Conservation (phyloP, 495 filamentous ascomycete genomes). For the Penicillium salamii region DNA sequence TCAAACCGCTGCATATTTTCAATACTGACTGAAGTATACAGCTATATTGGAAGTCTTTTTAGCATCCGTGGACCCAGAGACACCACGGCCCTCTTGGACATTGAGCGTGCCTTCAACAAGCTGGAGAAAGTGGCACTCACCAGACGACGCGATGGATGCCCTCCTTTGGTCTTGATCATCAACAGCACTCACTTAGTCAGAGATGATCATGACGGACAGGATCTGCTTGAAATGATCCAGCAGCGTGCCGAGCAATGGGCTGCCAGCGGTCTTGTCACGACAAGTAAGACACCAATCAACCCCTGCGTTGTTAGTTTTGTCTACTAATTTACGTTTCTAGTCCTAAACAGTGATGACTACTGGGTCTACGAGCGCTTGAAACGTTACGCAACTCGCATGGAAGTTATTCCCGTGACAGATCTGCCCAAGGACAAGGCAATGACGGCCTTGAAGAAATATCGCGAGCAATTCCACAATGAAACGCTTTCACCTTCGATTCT, state of each 20-base stretch:
- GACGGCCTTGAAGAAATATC: slow-evolving; percentile 69
- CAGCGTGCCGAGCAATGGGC: slow-evolving; percentile 96
- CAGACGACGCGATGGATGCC: slow-evolving; percentile 54
- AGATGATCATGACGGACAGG: slow-evolving; percentile 86
- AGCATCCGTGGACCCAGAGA: slow-evolving; percentile 91
- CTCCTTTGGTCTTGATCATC: slow-evolving; percentile 80
- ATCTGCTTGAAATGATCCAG: slow-evolving; percentile 91
- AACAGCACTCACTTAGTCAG: slow-evolving; percentile 87
- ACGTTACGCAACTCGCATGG: slow-evolving; percentile 86
- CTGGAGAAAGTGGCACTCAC: slow-evolving; percentile 87
- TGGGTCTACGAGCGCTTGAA: slow-evolving; percentile 97
- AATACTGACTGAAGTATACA: slow-evolving; percentile 41
- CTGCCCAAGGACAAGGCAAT: slow-evolving; percentile 75
- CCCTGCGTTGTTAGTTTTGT: neutral
- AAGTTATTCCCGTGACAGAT: slow-evolving; percentile 79
- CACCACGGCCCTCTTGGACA: slow-evolving; percentile 84
- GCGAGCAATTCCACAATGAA: slow-evolving; percentile 66
- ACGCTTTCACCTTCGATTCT: slow-evolving; percentile 49
- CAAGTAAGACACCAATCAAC: slow-evolving; percentile 36
- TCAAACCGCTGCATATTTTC: neutral
- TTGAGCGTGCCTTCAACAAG: slow-evolving; percentile 96
- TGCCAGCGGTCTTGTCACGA: slow-evolving; percentile 79
- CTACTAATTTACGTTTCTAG: slow-evolving; percentile 20
- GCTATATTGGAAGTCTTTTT: slow-evolving; percentile 94
- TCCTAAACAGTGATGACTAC: slow-evolving; percentile 94